A percentile compares a stretch with the other conserved stretches of the same genome.
Evolutionary conservation across 306 rosid genomes (phyloP).

Genomic region (Styphnolobium japonicum): DNA sequence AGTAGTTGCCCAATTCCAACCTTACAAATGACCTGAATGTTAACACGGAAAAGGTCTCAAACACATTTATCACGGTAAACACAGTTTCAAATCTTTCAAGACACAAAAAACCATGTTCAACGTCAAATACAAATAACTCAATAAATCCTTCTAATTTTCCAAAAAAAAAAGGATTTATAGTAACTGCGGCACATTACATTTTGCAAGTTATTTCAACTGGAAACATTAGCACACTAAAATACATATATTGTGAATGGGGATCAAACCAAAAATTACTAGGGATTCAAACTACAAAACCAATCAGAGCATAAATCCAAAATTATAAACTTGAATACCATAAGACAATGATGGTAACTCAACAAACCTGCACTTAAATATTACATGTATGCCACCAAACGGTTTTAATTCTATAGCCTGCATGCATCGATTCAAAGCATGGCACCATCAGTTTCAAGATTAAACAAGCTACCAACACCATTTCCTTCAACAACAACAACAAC

Average conservation of each 20-base stretch:
- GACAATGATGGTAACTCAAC: too few species aligned
- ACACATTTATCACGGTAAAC: neutral
- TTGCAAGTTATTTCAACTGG: neutral
- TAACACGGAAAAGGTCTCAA: slow-evolving; percentile 5
- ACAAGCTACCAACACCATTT: too few species aligned
- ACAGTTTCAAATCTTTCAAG: too few species aligned
- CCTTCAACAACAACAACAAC: too few species aligned
- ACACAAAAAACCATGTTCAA: too few species aligned
- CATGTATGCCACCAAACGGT: slow-evolving; percentile 75
- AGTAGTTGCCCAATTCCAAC: slow-evolving; percentile 59
- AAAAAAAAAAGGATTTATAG: too few species aligned
- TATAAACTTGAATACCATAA: neutral
- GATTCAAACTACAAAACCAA: neutral
- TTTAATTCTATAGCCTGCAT: slow-evolving; percentile 78
- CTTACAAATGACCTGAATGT: slow-evolving; percentile 66
- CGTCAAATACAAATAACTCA: too few species aligned
- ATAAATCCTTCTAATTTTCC: too few species aligned
- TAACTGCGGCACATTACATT: slow-evolving; percentile 2
- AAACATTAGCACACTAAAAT: neutral
- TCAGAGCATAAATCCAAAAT: neutral
- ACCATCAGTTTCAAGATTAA: neutral
- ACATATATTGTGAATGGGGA: neutral
- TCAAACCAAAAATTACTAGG: neutral
- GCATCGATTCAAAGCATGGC: slow-evolving; percentile 31
- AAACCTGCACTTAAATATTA: slow-evolving; percentile 67